Conservation (phyloP, 768 basidiomycete species). For the Leccinum variicolor region DNA sequence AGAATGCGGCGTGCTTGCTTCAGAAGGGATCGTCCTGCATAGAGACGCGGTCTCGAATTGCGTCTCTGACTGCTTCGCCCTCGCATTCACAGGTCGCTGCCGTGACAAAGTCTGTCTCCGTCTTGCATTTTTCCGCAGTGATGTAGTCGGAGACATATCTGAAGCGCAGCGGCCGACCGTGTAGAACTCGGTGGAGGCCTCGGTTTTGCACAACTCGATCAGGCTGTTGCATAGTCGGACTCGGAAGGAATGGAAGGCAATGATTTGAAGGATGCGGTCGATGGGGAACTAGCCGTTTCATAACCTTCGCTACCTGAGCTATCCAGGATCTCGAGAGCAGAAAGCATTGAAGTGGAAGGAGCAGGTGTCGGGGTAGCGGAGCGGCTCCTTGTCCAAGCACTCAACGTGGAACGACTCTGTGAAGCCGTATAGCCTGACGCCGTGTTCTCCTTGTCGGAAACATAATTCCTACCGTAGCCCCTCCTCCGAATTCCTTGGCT, state of each 20-base stretch:
- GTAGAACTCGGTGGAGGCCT: conserved; percentile 42
- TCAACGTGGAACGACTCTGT: conserved; percentile 32
- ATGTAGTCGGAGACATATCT: conserved; percentile 44
- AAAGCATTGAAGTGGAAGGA: conserved; percentile 29
- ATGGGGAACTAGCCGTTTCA: conserved; percentile 40
- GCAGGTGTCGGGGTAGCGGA: conserved; percentile 30
- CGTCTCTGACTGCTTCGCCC: conserved; percentile 39
- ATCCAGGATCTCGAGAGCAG: conserved; percentile 28
- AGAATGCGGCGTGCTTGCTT: conserved; percentile 33
- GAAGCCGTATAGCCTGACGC: conserved; percentile 33
- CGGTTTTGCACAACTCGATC: conserved; percentile 40
- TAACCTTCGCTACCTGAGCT: conserved; percentile 51
- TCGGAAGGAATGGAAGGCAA: conserved; percentile 61
- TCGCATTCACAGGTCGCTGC: conserved; percentile 39
- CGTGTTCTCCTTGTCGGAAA: conserved; percentile 58
- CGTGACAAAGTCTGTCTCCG: conserved; percentile 46
- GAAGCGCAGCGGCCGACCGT: conserved; percentile 45
- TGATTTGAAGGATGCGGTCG: conserved; percentile 51
- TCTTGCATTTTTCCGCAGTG: conserved; percentile 47
- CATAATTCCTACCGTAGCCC: conserved; percentile 36
- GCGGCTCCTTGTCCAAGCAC: conserved; percentile 31
- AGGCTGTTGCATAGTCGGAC: conserved; percentile 42
- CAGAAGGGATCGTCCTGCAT: conserved; percentile 35
- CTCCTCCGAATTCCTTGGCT: conserved; percentile 56
- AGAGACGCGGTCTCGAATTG: conserved; percentile 47